A percentile compares a stretch with the other conserved stretches of the same genome.
These are phyloP conservation scores for Microdochium nivale DNA, from an alignment of 2,329 filamentous ascomycete species.

Conservation along the genomic window DNA sequence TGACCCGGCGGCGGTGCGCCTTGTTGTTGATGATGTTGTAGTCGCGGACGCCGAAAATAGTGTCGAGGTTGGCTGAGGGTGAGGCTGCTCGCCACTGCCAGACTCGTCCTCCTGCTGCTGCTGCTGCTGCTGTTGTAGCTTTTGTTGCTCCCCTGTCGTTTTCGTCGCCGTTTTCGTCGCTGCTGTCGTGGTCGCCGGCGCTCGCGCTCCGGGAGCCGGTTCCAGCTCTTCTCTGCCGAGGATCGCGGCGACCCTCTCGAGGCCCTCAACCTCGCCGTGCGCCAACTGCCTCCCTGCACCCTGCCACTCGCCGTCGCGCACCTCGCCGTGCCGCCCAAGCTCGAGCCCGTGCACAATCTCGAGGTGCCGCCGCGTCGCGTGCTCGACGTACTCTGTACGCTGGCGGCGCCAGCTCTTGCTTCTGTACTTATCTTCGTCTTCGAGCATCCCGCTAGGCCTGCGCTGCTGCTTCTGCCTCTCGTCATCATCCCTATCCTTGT, in stretches of 20 bases:
- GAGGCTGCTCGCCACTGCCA: neutral
- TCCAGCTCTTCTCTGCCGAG: slow-evolving; percentile 25
- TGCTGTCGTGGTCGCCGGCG: neutral
- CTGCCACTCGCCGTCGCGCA: slow-evolving; percentile 58
- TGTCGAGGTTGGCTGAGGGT: neutral
- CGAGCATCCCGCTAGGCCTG: neutral
- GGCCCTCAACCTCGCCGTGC: slow-evolving; percentile 45
- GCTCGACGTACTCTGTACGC: slow-evolving; percentile 75
- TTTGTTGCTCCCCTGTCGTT: neutral
- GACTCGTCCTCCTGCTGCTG: neutral
- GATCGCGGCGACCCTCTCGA: slow-evolving; percentile 41
- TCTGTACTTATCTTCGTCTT: slow-evolving; percentile 19
- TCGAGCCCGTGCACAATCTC: slow-evolving; percentile 63
- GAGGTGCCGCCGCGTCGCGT: slow-evolving; percentile 66
- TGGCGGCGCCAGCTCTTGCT: slow-evolving; percentile 57
- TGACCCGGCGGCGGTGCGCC: neutral
- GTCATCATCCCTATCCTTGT: slow-evolving; percentile 22
- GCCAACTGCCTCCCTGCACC: slow-evolving; percentile 40
- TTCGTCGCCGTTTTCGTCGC: neutral
- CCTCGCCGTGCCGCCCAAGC: slow-evolving; percentile 49
- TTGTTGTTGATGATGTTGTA: neutral
- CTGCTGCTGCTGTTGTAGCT: neutral
- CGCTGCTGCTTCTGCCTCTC: too few species aligned
- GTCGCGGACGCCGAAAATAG: neutral
- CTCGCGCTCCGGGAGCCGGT: too few species aligned